These are phyloP conservation scores for Stachybotrys echinatus DNA, from an alignment of 2,329 filamentous ascomycete species.

Conservation along the genomic window DNA sequence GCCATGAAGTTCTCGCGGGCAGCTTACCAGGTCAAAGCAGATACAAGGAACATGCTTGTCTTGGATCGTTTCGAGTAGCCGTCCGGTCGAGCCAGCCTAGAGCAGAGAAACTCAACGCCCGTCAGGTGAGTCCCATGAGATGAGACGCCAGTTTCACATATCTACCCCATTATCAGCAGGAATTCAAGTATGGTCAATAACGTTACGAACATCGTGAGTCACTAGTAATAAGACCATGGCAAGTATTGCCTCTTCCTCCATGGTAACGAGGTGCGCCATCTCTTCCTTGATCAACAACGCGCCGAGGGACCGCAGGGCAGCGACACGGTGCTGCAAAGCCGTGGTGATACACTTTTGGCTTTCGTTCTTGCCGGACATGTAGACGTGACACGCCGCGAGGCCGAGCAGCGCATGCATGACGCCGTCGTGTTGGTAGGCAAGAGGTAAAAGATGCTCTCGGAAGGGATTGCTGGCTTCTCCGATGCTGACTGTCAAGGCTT, in stretches of 20 bases:
- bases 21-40: conserved; percentile 17
- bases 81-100: conserved; percentile 10
- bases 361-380: conserved; percentile 7
- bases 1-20: not conserved
- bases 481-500: conserved; percentile 12
- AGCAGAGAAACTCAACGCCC: conserved; percentile 20
- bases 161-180: no score
- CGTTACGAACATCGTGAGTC: conserved; percentile 15
- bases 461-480: conserved; percentile 16
- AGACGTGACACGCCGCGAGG: conserved; percentile 17
- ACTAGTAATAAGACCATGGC: conserved; percentile 18
- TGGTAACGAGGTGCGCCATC: not conserved
- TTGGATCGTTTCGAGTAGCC: conserved; percentile 9
- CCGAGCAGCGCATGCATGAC: conserved; percentile 20
- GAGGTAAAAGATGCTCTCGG: conserved; percentile 12
- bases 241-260: conserved; percentile 16
- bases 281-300: conserved; percentile 13
- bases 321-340: conserved; percentile 14
- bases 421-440: conserved; percentile 16
- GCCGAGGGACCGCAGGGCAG: conserved; percentile 14
- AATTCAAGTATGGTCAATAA: not conserved
- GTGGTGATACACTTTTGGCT: conserved; percentile 6
- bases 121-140: conserved; percentile 19
- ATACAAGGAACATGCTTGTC: conserved; percentile 16
- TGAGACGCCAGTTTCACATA: conserved; percentile 19